These are phyloP conservation scores for thale cress (Arabidopsis thaliana) DNA, from an alignment of 345 rosid species.

Conservation along the genomic window TAIR10.1 NC_003075.7:8403501-8404000, in stretches of 20 bases:
- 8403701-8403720: constrained; percentile 7
- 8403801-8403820: constrained; percentile 31
- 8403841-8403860: constrained; percentile 23
- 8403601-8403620: constrained; percentile 19
- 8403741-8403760: constrained; percentile 22
- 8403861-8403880: neutral
- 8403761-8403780: neutral
- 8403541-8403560: neutral
- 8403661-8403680: constrained; percentile 15
- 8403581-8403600: constrained; percentile 12
- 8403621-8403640: neutral
- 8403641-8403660: neutral
- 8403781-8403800: constrained; percentile 10
- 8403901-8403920: constrained; percentile 23
- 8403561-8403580: constrained; percentile 3
- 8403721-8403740: constrained; percentile 8
- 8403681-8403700: neutral
- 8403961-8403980: constrained; percentile 36
- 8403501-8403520: neutral
- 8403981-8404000: constrained; percentile 1
- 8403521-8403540: constrained; percentile 10
- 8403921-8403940: constrained; percentile 30
- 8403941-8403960: constrained; percentile 38
- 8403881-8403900: constrained; percentile 23
- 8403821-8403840: constrained; percentile 40